Percentiles rank a stretch among this genome's conserved stretches.
These are phyloP conservation scores for Pseudofabraea citricarpa DNA, from an alignment of 2,329 filamentous ascomycete genomes.

Conservation along the genomic window DNA sequence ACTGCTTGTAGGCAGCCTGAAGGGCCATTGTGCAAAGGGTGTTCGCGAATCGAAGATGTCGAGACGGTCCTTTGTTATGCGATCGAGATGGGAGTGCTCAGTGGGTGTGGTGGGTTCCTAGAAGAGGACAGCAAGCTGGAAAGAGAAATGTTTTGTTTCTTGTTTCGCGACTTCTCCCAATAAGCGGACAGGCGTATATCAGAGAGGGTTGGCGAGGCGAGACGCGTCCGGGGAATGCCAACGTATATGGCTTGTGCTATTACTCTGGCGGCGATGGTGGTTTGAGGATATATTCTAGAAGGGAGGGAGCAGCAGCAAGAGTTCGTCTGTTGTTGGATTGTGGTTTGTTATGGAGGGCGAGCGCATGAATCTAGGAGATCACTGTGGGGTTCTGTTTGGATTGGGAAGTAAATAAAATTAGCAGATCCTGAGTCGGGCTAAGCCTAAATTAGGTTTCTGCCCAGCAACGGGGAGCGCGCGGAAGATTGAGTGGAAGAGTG, in stretches of 20 bases:
- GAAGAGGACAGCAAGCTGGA: too few relatives aligned
- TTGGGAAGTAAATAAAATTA: background rate
- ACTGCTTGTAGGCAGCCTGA: slow-evolving; percentile 62
- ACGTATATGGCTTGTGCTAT: background rate
- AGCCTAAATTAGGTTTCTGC: too few relatives aligned
- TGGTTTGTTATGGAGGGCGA: too few relatives aligned
- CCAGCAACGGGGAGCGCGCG: too few relatives aligned
- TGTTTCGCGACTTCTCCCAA: background rate
- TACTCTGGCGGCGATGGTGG: too few relatives aligned
- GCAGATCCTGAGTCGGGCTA: too few relatives aligned
- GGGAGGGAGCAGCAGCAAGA: background rate
- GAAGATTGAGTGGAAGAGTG: too few relatives aligned
- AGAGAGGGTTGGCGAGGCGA: background rate
- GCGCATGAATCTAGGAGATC: background rate
- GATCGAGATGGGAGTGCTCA: too few relatives aligned
- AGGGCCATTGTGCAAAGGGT: slow-evolving; percentile 46
- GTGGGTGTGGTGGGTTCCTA: too few relatives aligned
- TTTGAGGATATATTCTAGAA: background rate
- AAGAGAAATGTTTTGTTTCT: background rate
- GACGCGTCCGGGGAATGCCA: background rate
- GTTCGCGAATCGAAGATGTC: background rate
- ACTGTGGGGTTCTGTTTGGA: background rate
- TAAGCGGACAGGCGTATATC: too few relatives aligned
- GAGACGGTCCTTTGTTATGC: too few relatives aligned
- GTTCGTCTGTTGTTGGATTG: background rate